A percentile compares a stretch with the other conserved stretches of the same genome.
These are phyloP conservation scores for Tulasnella sp. DNA, from an alignment of 768 basidiomycete genomes.

Conservation along the genomic window DNA sequence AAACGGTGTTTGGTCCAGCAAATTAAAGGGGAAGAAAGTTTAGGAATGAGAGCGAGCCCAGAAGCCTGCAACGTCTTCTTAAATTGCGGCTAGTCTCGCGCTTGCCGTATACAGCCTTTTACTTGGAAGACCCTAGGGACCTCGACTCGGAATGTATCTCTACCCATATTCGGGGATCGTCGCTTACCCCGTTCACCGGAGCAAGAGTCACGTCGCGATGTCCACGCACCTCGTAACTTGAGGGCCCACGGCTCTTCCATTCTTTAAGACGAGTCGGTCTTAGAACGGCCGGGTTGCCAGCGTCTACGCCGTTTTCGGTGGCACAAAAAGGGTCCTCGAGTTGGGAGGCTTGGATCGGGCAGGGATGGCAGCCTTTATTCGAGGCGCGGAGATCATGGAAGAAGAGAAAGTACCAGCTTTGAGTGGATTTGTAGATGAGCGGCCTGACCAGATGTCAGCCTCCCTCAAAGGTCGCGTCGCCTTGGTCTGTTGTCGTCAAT, in stretches of 20 bases:
- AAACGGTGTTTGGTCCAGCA: neutral
- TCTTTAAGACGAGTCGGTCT: constrained; percentile 40
- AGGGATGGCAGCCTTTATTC: constrained; percentile 65
- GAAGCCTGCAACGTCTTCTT: constrained; percentile 37
- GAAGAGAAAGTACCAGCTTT: constrained; percentile 41
- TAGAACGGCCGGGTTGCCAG: constrained; percentile 40
- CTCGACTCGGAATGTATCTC: constrained; percentile 65
- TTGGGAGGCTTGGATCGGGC: constrained; percentile 53
- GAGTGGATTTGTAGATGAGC: neutral
- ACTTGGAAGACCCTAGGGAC: constrained; percentile 77
- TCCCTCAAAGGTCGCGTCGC: neutral
- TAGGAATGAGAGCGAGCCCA: neutral
- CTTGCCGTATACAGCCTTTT: constrained; percentile 75
- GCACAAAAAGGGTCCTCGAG: constrained; percentile 51
- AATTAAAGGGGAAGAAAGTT: neutral
- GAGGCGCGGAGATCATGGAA: constrained; percentile 59
- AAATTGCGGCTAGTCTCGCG: constrained; percentile 56
- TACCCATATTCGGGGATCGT: constrained; percentile 62
- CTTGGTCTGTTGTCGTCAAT: neutral
- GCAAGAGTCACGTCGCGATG: neutral
- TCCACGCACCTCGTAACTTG: constrained; percentile 55
- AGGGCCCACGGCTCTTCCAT: constrained; percentile 43
- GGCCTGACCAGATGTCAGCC: neutral
- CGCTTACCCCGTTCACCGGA: constrained; percentile 34
- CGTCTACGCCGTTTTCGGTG: constrained; percentile 38